These are phyloP conservation scores for Apiospora koreana DNA, from an alignment of 2,329 filamentous ascomycete species.

Conservation along the genomic window DNA sequence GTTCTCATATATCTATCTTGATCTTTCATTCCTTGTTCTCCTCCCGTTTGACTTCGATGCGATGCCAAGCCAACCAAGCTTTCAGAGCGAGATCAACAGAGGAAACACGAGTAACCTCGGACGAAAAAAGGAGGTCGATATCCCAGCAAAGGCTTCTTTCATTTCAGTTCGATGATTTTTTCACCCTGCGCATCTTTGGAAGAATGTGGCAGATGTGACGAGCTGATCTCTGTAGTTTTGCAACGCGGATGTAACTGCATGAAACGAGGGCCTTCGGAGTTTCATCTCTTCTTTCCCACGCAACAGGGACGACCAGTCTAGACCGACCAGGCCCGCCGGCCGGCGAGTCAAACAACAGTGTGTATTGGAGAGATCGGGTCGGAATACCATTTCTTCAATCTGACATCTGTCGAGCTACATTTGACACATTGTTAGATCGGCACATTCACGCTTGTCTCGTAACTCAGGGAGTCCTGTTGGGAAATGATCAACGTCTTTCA, in stretches of 20 bases:
- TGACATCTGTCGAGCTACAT: neutral
- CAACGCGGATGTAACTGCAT: neutral
- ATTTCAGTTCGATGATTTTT: neutral
- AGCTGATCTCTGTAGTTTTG: neutral
- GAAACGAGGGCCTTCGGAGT: neutral
- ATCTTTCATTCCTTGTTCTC: too few relatives aligned
- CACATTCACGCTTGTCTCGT: neutral
- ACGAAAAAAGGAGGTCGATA: neutral
- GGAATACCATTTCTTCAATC: neutral
- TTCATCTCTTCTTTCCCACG: neutral
- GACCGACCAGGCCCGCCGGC: neutral
- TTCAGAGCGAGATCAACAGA: too few relatives aligned
- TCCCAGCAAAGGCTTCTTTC: neutral
- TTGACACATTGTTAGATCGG: neutral
- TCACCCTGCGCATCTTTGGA: neutral
- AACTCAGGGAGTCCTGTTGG: too few relatives aligned
- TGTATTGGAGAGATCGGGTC: neutral
- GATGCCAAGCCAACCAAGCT: too few relatives aligned
- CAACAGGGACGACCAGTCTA: neutral
- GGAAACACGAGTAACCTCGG: neutral
- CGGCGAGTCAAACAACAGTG: neutral
- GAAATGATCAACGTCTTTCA: neutral
- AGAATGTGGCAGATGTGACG: neutral
- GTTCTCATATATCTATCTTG: neutral
- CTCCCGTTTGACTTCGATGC: too few relatives aligned